phyloP scores from a whole-genome alignment of 768 basidiomycete species.

The Boletus subcaerulescens region DNA sequence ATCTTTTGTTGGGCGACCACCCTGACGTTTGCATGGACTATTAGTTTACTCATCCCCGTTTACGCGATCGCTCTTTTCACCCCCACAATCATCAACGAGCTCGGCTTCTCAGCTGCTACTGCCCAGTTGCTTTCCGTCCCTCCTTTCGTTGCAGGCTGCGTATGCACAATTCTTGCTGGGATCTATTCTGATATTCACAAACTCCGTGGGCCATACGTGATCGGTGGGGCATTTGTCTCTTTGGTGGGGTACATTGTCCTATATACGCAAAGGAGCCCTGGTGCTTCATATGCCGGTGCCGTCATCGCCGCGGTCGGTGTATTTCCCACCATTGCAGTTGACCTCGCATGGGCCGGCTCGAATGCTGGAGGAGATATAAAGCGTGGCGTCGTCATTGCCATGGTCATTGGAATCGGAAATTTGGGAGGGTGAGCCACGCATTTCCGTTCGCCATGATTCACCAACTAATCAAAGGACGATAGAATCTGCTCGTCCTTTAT shows the following conservation, averaged over 20 bases:
- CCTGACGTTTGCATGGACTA: constrained; percentile 1
- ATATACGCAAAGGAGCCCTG: constrained; percentile 31
- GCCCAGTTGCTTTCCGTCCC: constrained; percentile 52
- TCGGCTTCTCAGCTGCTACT: constrained; percentile 49
- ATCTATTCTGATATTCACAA: constrained; percentile 41
- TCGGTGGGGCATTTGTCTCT: constrained; percentile 40
- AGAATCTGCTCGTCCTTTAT: constrained; percentile 44
- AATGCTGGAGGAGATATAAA: constrained; percentile 57
- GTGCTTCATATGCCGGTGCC: constrained; percentile 42
- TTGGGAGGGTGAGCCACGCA: constrained; percentile 44
- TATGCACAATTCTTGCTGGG: constrained; percentile 42
- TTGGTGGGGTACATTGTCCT: constrained; percentile 52
- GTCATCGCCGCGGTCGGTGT: constrained; percentile 52
- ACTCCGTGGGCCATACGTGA: constrained; percentile 49
- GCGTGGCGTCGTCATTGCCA: constrained; percentile 49
- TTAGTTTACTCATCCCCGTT: constrained; percentile 43
- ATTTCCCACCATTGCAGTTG: constrained; percentile 47
- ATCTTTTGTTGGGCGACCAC: neutral
- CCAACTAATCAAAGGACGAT: neutral
- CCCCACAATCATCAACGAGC: constrained; percentile 48
- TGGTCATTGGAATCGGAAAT: constrained; percentile 55
- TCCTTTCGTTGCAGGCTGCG: constrained; percentile 46
- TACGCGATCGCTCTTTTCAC: constrained; percentile 51
- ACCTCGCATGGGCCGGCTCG: constrained; percentile 53
- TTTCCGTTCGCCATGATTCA: constrained; percentile 9